Conservation (phyloP, 495 filamentous ascomycete species). For the Pseudevernia furfuracea region DNA sequence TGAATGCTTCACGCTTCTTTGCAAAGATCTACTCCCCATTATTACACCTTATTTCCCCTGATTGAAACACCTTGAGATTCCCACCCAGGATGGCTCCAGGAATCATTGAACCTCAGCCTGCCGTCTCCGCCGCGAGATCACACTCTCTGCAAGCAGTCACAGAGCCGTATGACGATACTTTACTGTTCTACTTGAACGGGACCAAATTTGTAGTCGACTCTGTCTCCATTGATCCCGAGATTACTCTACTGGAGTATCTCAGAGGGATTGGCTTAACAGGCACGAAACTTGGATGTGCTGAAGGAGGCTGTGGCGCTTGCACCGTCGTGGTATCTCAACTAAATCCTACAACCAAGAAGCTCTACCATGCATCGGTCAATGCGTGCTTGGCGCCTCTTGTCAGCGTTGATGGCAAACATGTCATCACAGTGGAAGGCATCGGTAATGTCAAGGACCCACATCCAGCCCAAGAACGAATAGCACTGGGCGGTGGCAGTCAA, state of each 20-base stretch:
- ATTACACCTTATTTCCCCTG: not conserved
- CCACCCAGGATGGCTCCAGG: conserved; percentile 53
- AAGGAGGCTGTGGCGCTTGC: conserved; percentile 95
- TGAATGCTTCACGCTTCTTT: not conserved
- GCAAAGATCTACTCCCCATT: not conserved
- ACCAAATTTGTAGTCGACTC: conserved; percentile 75
- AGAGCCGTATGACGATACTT: conserved; percentile 55
- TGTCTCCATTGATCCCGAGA: conserved; percentile 68
- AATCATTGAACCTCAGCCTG: conserved; percentile 42
- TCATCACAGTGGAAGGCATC: conserved; percentile 97
- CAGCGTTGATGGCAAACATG: conserved; percentile 94
- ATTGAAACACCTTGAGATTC: not conserved
- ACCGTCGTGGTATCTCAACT: conserved; percentile 91
- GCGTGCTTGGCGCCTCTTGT: conserved; percentile 89
- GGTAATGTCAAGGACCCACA: conserved; percentile 82
- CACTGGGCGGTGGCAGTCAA: conserved; percentile 48
- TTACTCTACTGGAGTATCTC: conserved; percentile 89
- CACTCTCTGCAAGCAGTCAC: conserved; percentile 49
- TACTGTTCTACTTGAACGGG: conserved; percentile 91
- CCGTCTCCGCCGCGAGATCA: conserved; percentile 38
- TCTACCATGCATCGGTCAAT: conserved; percentile 90
- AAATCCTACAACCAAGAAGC: conserved; percentile 80
- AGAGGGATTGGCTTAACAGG: conserved; percentile 81
- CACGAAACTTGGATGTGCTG: conserved; percentile 72
- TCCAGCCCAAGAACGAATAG: conserved; percentile 81